Evolutionary conservation across 768 basidiomycete genomes (phyloP).

Genomic region (Lactarius pseudohatsudake): DNA sequence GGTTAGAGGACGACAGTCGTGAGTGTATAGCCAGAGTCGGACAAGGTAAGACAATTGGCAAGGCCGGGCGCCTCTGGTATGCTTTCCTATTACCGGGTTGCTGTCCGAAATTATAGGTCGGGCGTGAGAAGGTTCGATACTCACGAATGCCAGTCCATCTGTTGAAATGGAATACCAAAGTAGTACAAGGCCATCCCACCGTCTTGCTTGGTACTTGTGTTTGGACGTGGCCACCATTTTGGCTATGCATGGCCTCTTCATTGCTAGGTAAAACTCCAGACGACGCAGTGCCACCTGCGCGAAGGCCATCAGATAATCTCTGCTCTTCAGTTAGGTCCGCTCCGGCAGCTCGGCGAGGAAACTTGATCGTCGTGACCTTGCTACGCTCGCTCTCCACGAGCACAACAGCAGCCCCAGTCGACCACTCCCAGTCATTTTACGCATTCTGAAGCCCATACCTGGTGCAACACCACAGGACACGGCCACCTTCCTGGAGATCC

Average conservation of each 20-base stretch:
- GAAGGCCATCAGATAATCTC: not conserved
- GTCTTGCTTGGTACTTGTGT: no score
- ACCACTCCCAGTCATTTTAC: not conserved
- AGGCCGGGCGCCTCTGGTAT: not conserved
- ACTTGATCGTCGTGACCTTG: not conserved
- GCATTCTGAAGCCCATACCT: not conserved
- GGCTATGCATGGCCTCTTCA: not conserved
- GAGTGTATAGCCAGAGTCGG: not conserved
- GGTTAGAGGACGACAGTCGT: not conserved
- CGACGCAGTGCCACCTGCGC: not conserved
- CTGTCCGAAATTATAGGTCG: not conserved
- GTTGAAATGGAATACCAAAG: not conserved
- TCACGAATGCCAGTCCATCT: not conserved
- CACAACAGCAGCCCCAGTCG: not conserved
- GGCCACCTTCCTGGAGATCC: not conserved
- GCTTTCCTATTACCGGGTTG: no score
- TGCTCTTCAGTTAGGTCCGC: not conserved
- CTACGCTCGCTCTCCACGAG: not conserved
- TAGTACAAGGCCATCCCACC: no score
- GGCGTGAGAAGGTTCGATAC: no score
- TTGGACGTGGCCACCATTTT: not conserved
- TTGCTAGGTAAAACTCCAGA: not conserved
- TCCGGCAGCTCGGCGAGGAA: not conserved
- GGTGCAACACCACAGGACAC: not conserved
- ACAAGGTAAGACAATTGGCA: not conserved